phyloP scores from a whole-genome alignment of 768 basidiomycete genomes.

The Mycena filopes region DNA sequence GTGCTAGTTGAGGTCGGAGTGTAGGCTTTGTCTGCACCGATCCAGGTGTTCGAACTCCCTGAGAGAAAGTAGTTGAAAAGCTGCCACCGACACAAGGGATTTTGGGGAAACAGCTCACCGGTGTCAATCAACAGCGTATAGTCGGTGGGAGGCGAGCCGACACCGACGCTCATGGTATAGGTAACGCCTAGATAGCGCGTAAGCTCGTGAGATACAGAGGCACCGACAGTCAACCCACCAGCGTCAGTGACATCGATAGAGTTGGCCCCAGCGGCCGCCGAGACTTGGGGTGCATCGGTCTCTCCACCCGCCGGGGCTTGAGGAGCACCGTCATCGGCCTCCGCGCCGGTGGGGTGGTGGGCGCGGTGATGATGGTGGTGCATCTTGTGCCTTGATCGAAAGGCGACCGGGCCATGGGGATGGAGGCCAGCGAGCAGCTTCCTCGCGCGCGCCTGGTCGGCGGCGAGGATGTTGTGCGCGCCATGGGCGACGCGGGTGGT shows the following conservation, averaged over 20 bases:
- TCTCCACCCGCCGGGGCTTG: slow-evolving; percentile 33
- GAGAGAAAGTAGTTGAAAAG: background rate
- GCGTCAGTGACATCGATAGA: slow-evolving; percentile 69
- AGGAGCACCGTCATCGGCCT: slow-evolving; percentile 32
- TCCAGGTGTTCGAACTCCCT: slow-evolving; percentile 58
- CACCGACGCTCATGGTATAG: slow-evolving; percentile 62
- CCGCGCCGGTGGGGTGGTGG: slow-evolving; percentile 24
- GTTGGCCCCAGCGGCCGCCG: slow-evolving; percentile 34
- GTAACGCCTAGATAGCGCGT: slow-evolving; percentile 46
- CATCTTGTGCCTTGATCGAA: slow-evolving; percentile 39
- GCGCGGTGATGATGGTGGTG: slow-evolving; percentile 39
- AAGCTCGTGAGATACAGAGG: slow-evolving; percentile 1
- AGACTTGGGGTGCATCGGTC: slow-evolving; percentile 4
- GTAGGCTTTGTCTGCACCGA: slow-evolving; percentile 62
- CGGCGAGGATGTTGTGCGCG: slow-evolving; percentile 60
- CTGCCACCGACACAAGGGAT: background rate
- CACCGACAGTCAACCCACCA: slow-evolving; percentile 41
- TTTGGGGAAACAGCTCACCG: slow-evolving; percentile 45
- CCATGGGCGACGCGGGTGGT: slow-evolving; percentile 54
- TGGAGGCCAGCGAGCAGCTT: slow-evolving; percentile 65
- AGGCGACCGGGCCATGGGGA: slow-evolving; percentile 61
- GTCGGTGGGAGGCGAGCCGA: slow-evolving; percentile 60
- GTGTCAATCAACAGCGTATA: slow-evolving; percentile 70
- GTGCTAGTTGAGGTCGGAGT: slow-evolving; percentile 57
- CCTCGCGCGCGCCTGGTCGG: slow-evolving; percentile 64